These are phyloP conservation scores for Pezicula neosporulosa DNA, from an alignment of 2,329 filamentous ascomycete species.

Conservation along the genomic window DNA sequence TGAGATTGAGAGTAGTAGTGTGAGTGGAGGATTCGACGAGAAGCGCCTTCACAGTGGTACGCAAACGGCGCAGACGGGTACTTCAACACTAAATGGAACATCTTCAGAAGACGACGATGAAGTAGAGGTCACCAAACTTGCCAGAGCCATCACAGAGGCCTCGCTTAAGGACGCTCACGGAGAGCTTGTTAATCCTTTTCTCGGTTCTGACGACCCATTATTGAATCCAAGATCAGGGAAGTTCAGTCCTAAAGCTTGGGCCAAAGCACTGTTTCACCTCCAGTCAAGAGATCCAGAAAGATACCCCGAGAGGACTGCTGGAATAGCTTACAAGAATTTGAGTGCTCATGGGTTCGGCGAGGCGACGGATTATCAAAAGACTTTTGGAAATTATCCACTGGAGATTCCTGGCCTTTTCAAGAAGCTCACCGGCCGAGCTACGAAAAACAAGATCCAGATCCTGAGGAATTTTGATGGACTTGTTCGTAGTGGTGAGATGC, in stretches of 20 bases:
- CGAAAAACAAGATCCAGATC: conserved; percentile 52
- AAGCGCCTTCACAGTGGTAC: conserved; percentile 2
- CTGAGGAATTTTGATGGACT: conserved; percentile 62
- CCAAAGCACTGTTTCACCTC: conserved; percentile 49
- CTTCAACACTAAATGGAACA: conserved; percentile 5
- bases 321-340: conserved; percentile 64
- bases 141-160: conserved; percentile 19
- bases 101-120: conserved; percentile 13
- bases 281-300: conserved; percentile 46
- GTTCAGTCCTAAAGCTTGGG: conserved; percentile 56
- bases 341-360: conserved; percentile 67
- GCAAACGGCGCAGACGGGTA: conserved; percentile 1
- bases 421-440: conserved; percentile 47
- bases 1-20: neutral
- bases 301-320: conserved; percentile 55
- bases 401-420: conserved; percentile 41
- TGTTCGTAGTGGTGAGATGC: conserved; percentile 60
- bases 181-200: conserved; percentile 46
- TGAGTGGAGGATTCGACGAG: neutral
- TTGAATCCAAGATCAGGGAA: conserved; percentile 50
- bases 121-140: conserved; percentile 18
- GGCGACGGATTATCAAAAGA: conserved; percentile 68
- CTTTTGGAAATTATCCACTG: conserved; percentile 58
- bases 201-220: conserved; percentile 42
- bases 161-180: conserved; percentile 18